Percentiles rank a stretch among this genome's conserved stretches.
Conservation (phyloP, 345 rosid species). For the Hibiscus mutabilis region DNA sequence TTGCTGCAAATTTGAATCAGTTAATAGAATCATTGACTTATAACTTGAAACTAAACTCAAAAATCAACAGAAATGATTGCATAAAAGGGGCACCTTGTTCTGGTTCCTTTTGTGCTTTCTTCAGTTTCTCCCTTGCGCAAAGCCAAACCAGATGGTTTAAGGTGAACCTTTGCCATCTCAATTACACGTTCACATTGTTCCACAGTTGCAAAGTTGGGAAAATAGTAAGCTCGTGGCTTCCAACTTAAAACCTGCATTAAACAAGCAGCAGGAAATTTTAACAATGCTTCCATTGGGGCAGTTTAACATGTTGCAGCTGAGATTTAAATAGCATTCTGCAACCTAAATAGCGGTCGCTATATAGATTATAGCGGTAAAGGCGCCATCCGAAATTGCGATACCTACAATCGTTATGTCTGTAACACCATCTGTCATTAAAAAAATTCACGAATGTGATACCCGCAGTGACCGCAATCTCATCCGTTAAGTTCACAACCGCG, state of each 20-base stretch:
- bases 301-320: too few species aligned
- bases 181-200: conserved; percentile 53
- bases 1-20: background rate
- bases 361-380: too few species aligned
- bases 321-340: too few species aligned
- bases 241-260: conserved; percentile 58
- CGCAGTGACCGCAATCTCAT: too few species aligned
- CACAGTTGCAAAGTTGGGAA: conserved; percentile 56
- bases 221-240: conserved; percentile 67
- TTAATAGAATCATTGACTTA: background rate
- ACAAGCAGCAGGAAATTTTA: background rate
- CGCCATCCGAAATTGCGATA: too few species aligned
- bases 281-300: too few species aligned
- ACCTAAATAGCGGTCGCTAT: too few species aligned
- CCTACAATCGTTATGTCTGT: too few species aligned
- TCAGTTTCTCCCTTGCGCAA: conserved; percentile 63
- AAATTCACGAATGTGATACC: too few species aligned
- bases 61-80: background rate
- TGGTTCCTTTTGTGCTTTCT: conserved; percentile 61
- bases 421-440: too few species aligned
- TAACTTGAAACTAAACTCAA: background rate
- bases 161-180: conserved; percentile 38
- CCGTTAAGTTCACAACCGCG: too few species aligned
- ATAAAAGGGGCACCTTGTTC: conserved; percentile 50
- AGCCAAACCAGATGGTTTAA: conserved; percentile 61